Conservation (phyloP, 495 filamentous ascomycete species). For the Neurospora sp. region DNA sequence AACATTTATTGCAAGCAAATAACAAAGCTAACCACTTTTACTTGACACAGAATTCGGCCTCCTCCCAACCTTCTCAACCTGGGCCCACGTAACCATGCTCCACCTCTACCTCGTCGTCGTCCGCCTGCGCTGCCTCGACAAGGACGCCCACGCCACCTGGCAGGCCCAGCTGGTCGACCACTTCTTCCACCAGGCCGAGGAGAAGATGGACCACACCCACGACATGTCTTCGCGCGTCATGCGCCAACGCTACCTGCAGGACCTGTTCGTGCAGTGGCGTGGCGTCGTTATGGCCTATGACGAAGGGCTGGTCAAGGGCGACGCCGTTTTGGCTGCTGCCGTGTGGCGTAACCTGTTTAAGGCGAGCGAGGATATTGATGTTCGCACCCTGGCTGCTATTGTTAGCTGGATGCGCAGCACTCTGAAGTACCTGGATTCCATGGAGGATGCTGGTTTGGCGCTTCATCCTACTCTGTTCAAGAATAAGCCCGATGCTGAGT, state of each 20-base stretch:
- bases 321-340: conserved; percentile 76
- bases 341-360: conserved; percentile 93
- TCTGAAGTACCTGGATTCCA: conserved; percentile 50
- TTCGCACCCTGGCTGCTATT: conserved; percentile 57
- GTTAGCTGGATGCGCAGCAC: conserved; percentile 69
- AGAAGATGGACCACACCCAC: conserved; percentile 67
- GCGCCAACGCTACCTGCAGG: conserved; percentile 81
- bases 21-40: neutral
- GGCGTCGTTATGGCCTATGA: conserved; percentile 77
- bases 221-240: conserved; percentile 51
- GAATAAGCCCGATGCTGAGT: conserved; percentile 29
- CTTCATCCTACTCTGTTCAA: conserved; percentile 26
- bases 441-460: conserved; percentile 45
- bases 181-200: conserved; percentile 86
- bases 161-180: conserved; percentile 61
- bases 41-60: conserved; percentile 43
- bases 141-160: conserved; percentile 32
- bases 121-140: conserved; percentile 67
- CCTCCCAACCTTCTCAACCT: conserved; percentile 77
- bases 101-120: conserved; percentile 91
- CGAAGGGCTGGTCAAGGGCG: conserved; percentile 72
- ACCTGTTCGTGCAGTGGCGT: conserved; percentile 85
- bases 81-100: conserved; percentile 91
- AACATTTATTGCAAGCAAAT: neutral
- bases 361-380: conserved; percentile 59